Percentiles rank a stretch among this genome's conserved stretches.
phyloP scores from a whole-genome alignment of 2,329 filamentous ascomycete species.

The Phaeosphaeria sp. region DNA sequence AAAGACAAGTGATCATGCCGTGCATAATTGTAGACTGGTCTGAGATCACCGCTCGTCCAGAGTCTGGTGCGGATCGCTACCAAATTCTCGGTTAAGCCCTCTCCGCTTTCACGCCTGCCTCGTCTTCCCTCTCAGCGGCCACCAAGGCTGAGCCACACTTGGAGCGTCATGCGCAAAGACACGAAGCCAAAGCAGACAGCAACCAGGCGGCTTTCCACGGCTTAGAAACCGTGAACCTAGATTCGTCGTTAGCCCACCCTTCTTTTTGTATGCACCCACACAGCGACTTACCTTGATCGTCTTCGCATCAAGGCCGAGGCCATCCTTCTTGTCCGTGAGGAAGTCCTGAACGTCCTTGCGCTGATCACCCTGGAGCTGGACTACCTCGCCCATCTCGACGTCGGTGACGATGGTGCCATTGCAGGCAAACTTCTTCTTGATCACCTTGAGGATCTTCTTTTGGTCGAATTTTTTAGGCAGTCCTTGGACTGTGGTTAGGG shows the following conservation, averaged over 20 bases:
- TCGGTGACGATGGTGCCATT: conserved; percentile 99
- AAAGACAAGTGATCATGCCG: neutral
- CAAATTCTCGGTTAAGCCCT: neutral
- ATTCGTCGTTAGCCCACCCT: neutral
- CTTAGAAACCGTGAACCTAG: conserved; percentile 47
- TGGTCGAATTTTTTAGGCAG: conserved; percentile 98
- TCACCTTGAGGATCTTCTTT: conserved; percentile 99
- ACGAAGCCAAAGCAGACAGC: neutral
- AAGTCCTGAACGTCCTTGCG: conserved; percentile 99
- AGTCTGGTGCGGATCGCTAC: neutral
- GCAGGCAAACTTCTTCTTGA: conserved; percentile 99
- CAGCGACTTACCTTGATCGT: conserved; percentile 79
- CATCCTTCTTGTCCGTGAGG: conserved; percentile 93
- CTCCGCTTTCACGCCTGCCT: neutral
- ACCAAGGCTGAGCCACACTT: neutral
- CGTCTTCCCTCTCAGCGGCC: neutral
- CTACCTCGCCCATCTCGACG: conserved; percentile 97
- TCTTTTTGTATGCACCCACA: neutral
- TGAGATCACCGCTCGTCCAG: neutral
- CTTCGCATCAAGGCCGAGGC: conserved; percentile 91
- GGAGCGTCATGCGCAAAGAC: neutral
- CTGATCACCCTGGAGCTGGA: conserved; percentile 99
- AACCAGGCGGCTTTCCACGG: neutral
- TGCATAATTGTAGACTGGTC: neutral
- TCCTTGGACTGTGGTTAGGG: conserved; percentile 98